Evolutionary conservation across 129 eudicot species (phyloP), one percentile per base, ranked within the genome.

Genomic region (Helianthus annuus): DNA sequence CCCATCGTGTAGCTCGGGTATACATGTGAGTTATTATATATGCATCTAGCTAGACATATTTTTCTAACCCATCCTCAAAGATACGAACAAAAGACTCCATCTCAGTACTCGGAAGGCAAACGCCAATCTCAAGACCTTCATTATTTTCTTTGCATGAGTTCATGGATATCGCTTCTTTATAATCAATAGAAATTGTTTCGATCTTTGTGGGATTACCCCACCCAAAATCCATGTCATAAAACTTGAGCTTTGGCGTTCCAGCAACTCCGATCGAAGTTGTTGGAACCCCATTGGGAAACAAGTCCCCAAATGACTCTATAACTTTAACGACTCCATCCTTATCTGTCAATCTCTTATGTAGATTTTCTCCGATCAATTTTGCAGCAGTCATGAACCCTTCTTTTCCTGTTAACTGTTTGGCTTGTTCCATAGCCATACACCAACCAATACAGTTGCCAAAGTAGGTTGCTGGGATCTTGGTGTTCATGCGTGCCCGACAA

Each of bases 91-190:
- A 77, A 44, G 64, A 62, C 11, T 77, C 76, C 85, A 82, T 82
- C 56, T 65, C 54, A 2, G 16, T 46, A 14, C 66, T 51, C 7
- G 79, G 51, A 24, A 81, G 39, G 38, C 72, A 71, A 60, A 81
- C 65, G 0, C 85, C 85, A 12, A 81, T 54, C 72, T 76, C 82
- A 24, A 82, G 29, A 22, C 69, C 76, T 44, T 73, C 82, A 4
- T 53, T 77, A 3, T 17, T 16, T 1, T 61, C 77, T 48, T 61
- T 73, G 48, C 69, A 73, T 2, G 60, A 60, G 10, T 17, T 29
- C 7, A 73, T 17, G 6, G 77, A 73, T 17, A 54, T 16, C 29
- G 60, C 10, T 2, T 29, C 60, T 1, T 7, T 17, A 6, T 54
- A 54, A 54, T 54, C 60, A 16, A 54, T 54, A 17, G 60, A 54